These are phyloP conservation scores for Mycena vulgaris DNA, from an alignment of 768 basidiomycete species.

Conservation along the genomic window DNA sequence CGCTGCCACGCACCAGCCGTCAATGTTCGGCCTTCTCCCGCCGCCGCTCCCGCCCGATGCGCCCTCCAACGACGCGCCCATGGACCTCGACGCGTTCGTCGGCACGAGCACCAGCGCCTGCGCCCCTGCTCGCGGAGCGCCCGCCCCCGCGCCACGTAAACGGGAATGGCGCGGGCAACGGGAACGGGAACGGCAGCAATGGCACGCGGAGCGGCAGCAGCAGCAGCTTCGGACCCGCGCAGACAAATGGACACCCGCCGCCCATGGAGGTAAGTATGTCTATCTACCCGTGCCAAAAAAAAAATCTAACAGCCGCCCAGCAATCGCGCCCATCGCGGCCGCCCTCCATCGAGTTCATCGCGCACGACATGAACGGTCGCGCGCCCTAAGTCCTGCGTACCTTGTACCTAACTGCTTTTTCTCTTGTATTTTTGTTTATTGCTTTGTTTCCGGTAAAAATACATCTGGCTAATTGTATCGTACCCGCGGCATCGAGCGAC, in stretches of 20 bases:
- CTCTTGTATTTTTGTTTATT: neutral
- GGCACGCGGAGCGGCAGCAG: conserved; percentile 22
- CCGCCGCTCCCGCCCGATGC: conserved; percentile 8
- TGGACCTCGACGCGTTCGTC: conserved; percentile 25
- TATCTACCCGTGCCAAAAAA: no score
- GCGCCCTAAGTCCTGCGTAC: conserved; percentile 7
- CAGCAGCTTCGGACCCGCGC: conserved; percentile 15
- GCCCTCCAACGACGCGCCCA: conserved; percentile 1
- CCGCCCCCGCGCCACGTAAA: conserved; percentile 24
- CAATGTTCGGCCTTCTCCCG: conserved; percentile 25
- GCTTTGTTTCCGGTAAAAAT: conserved; percentile 14
- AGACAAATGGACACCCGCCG: conserved; percentile 24
- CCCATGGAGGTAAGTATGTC: conserved; percentile 29
- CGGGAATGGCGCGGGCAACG: conserved; percentile 16
- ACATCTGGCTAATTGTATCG: conserved; percentile 5
- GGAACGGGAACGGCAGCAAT: neutral
- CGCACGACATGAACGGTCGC: conserved; percentile 36
- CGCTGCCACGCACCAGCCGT: conserved; percentile 31
- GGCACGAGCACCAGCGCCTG: conserved; percentile 19
- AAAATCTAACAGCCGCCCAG: neutral
- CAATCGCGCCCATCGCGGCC: conserved; percentile 9
- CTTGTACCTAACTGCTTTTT: neutral
- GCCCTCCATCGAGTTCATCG: conserved; percentile 34
- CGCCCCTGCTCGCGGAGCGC: conserved; percentile 5
- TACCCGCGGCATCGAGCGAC: no score